phyloP scores from a whole-genome alignment of 495 filamentous ascomycete genomes.

The Trichoderma orchidacearum region DNA sequence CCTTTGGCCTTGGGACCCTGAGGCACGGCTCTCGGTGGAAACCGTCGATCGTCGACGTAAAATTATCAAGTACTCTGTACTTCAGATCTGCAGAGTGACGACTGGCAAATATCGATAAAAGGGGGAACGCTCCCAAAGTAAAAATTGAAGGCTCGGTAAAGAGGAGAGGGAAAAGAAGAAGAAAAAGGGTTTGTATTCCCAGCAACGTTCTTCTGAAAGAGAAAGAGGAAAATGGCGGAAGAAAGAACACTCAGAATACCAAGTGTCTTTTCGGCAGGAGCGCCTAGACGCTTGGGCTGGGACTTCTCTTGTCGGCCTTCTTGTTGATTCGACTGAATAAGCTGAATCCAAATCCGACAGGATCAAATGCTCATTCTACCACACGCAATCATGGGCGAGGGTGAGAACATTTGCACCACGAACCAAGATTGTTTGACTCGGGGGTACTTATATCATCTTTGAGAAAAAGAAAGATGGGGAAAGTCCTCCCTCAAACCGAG shows the following conservation, averaged over 20 bases:
- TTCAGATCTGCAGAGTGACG: neutral
- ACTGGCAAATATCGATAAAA: neutral
- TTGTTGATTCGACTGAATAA: neutral
- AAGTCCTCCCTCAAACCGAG: neutral
- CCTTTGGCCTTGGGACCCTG: neutral
- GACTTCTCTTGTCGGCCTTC: no score
- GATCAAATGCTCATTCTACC: neutral
- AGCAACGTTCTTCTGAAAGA: no score
- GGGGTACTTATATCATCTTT: neutral
- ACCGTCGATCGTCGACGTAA: neutral
- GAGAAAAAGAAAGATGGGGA: neutral
- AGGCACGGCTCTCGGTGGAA: neutral
- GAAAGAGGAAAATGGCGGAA: no score
- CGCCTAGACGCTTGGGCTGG: no score
- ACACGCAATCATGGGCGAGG: neutral
- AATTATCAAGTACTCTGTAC: neutral
- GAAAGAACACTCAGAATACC: no score
- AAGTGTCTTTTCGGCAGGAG: no score
- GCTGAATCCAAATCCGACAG: neutral
- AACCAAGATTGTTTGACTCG: neutral
- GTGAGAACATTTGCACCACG: neutral
- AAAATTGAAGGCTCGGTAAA: neutral
- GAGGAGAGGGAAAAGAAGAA: no score
- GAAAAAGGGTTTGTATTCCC: no score
- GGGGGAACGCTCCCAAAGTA: neutral